Evolutionary conservation across 371 early-diverging fungal genomes (phyloP).

Genomic region (Lichtheimia hyalospora): DNA sequence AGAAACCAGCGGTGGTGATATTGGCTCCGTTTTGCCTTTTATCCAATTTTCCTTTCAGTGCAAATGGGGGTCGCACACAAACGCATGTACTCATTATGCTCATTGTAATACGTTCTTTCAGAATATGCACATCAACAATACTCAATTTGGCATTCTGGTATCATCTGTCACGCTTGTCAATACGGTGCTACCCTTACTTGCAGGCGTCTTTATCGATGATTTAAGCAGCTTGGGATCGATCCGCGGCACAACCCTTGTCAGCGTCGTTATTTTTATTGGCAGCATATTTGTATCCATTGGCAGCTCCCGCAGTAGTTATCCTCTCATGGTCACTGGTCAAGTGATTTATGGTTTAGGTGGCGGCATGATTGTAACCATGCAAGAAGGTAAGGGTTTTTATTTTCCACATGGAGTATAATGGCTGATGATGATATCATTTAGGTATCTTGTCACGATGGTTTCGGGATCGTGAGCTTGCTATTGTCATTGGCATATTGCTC

Average conservation of each 20-base stretch:
- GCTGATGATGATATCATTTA: background rate
- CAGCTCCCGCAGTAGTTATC: slow-evolving; percentile 25
- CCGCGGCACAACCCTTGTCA: slow-evolving; percentile 37
- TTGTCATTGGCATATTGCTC: slow-evolving; percentile 35
- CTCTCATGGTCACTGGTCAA: slow-evolving; percentile 45
- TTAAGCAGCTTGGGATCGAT: slow-evolving; percentile 34
- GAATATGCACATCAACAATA: slow-evolving; percentile 61
- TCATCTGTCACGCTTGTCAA: slow-evolving; percentile 72
- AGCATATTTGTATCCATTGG: slow-evolving; percentile 37
- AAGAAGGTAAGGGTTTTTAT: slow-evolving; percentile 23
- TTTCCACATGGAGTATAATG: background rate
- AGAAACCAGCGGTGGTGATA: background rate
- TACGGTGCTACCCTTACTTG: slow-evolving; percentile 67
- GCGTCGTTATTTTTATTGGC: slow-evolving; percentile 32
- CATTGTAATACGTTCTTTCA: slow-evolving; percentile 3
- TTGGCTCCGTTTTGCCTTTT: slow-evolving; percentile 3
- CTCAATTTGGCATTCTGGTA: slow-evolving; percentile 69
- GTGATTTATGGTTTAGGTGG: slow-evolving; percentile 47
- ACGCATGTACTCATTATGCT: too few species aligned
- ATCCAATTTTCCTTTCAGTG: background rate
- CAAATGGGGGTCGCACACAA: too few species aligned
- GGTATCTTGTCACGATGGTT: slow-evolving; percentile 49
- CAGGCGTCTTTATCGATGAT: slow-evolving; percentile 59
- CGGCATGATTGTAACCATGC: slow-evolving; percentile 46
- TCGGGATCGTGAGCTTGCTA: slow-evolving; percentile 36